Base-by-base conservation (phyloP, 345 rosid genomes). In the Euphorbia peplus region DNA sequence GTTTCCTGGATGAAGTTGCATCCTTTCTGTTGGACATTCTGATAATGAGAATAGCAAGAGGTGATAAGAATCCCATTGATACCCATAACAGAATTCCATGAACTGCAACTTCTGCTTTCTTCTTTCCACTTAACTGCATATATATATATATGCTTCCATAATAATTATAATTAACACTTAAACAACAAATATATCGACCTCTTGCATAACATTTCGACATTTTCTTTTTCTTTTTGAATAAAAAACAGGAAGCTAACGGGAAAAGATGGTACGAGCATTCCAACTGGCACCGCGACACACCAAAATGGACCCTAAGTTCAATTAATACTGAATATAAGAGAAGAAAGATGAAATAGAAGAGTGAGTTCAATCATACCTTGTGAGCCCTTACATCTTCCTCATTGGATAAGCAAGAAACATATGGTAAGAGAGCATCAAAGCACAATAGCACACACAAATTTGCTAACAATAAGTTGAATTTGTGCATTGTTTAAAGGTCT, bases 61-160 rank as follows among this genome's bases (percentile, higher is more conserved):
- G 98, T 83, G 81, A 75, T 16, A 93, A 78, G 48, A 93, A 79
- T 13, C 98, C 97, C 87, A 93, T 77, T 16, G 98, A 83, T 50
- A 76, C 82, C 98, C 98, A 93, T 7, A 84, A 84, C 26, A 90
- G 86, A 59, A 90, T 46, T 1, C 98, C 98, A 77, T 93, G 98
- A 55, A 89, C 66, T 18, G 83, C 68, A 30, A 90, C 80, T 35
- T 85, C 80, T n/a, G 79, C 75, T 70, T 54, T 69, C 79, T 79
- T 73, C 80, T 83, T 77, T 50, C 85, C 74, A 74, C 79, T 79
- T 73, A 74, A 22, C 85, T 85, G 79, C 77, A 70, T 4, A 32
- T 32, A 2, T 32, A 6, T n/a, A n/a, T n/a, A n/a, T n/a, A n/a
- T n/a, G n/a, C n/a, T n/a, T n/a, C n/a, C n/a, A n/a, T n/a, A n/a